Percentiles rank a stretch among this genome's conserved stretches.
These are phyloP conservation scores for Boletus patriciae DNA, from an alignment of 768 basidiomycete genomes.

Conservation along the genomic window DNA sequence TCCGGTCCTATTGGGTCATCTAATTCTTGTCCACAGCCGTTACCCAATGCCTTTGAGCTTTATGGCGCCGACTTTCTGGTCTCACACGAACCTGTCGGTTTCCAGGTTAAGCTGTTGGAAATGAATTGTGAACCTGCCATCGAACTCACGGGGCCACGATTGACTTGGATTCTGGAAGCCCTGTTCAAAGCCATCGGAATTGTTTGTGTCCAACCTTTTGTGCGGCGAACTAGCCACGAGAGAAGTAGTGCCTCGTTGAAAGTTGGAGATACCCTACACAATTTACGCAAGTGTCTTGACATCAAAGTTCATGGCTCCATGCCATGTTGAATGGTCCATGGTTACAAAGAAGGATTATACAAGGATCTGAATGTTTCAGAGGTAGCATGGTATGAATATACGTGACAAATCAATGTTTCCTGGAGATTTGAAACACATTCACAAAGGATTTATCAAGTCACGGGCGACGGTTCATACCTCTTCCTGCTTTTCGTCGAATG, in stretches of 20 bases:
- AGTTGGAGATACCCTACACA: conserved; percentile 51
- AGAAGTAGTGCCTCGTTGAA: conserved; percentile 38
- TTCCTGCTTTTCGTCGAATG: conserved; percentile 8
- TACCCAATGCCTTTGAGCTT: conserved; percentile 92
- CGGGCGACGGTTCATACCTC: background rate
- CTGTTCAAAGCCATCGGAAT: conserved; percentile 71
- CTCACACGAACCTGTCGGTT: conserved; percentile 41
- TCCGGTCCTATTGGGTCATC: background rate
- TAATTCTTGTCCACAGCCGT: conserved; percentile 46
- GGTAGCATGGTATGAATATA: background rate
- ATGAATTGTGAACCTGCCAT: conserved; percentile 97
- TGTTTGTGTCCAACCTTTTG: conserved; percentile 69
- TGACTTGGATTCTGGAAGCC: conserved; percentile 79
- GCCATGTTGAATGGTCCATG: conserved; percentile 3
- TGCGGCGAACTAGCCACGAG: background rate
- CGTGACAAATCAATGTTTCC: conserved; percentile 9
- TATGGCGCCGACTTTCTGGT: conserved; percentile 94
- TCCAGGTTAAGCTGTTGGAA: conserved; percentile 78
- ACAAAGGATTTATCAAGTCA: background rate
- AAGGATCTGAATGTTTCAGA: background rate
- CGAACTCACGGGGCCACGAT: conserved; percentile 81
- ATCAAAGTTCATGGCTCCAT: conserved; percentile 43
- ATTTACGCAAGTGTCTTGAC: conserved; percentile 70
- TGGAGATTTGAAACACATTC: conserved; percentile 1
- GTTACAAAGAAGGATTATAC: background rate